Conservation (phyloP, 129 eudicot genomes). For the Flaveria ramosissima region DNA sequence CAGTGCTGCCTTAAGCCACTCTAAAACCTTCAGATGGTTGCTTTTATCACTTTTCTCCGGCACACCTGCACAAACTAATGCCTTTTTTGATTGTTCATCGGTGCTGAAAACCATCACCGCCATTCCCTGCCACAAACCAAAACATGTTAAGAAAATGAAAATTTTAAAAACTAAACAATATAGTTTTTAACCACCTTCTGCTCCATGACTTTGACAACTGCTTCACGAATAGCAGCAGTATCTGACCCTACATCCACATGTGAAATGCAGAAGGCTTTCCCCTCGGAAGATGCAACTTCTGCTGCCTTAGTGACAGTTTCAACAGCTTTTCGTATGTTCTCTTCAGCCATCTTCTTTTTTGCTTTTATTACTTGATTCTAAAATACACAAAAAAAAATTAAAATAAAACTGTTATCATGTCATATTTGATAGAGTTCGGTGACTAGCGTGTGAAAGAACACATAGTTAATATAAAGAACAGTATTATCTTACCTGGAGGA, state of each 20-base stretch:
- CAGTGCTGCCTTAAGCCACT: constrained; percentile 75
- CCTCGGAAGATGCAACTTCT: constrained; percentile 68
- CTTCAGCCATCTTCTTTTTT: constrained; percentile 74
- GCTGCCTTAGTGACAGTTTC: constrained; percentile 65
- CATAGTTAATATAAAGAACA: neutral
- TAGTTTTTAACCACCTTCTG: constrained; percentile 55
- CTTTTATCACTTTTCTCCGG: constrained; percentile 68
- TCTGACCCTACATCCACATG: constrained; percentile 79
- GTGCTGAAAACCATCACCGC: constrained; percentile 84
- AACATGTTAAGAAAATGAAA: neutral
- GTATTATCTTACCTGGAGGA: constrained; percentile 59
- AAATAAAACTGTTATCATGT: neutral
- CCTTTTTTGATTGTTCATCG: constrained; percentile 72
- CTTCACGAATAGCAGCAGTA: constrained; percentile 81
- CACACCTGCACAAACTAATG: constrained; percentile 90
- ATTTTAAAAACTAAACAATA: neutral
- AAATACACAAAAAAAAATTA: neutral
- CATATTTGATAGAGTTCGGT: neutral
- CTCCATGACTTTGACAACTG: constrained; percentile 87
- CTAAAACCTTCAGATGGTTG: constrained; percentile 64
- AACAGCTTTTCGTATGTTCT: constrained; percentile 70
- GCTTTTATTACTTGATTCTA: constrained; percentile 76
- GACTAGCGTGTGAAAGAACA: neutral
- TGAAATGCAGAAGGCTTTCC: constrained; percentile 69
- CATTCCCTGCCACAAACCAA: constrained; percentile 54